Percentiles rank a stretch among this genome's conserved stretches.
Conservation (phyloP, 2,329 filamentous ascomycete species). For the Trichoderma pleuroti region DNA sequence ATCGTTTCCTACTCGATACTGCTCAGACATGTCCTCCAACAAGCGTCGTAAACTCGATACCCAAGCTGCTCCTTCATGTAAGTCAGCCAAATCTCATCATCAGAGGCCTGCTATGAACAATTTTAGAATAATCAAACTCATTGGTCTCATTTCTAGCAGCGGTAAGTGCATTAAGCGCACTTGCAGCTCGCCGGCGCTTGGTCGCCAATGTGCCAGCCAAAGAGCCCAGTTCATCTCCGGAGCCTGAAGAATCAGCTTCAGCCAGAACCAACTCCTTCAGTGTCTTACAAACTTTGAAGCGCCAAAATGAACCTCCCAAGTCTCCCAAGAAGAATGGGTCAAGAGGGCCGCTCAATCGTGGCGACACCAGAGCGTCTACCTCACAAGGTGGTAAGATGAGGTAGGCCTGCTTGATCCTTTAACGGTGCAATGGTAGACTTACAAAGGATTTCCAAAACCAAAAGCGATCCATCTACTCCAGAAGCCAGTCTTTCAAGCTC, state of each 20-base stretch:
- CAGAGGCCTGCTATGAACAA: background rate
- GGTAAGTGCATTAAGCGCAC: constrained; percentile 37
- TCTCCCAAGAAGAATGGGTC: constrained; percentile 22
- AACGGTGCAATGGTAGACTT: background rate
- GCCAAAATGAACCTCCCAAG: constrained; percentile 16
- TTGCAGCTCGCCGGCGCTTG: constrained; percentile 35
- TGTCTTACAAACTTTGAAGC: constrained; percentile 26
- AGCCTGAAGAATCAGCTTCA: constrained; percentile 23
- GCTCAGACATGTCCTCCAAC: constrained; percentile 26
- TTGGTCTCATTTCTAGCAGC: constrained; percentile 18
- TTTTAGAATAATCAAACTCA: background rate
- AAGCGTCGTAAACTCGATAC: constrained; percentile 37
- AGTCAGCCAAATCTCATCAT: constrained; percentile 16
- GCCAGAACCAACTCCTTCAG: constrained; percentile 31
- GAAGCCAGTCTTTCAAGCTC: background rate
- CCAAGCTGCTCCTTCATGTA: constrained; percentile 30
- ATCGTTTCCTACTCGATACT: background rate
- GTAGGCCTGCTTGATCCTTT: background rate
- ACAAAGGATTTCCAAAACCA: background rate
- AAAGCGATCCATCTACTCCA: background rate
- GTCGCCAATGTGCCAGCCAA: constrained; percentile 21
- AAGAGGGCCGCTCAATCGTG: background rate
- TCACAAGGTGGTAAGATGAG: background rate
- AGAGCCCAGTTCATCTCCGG: constrained; percentile 17
- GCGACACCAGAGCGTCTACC: background rate